Evolutionary conservation across 2,329 filamentous ascomycete species (phyloP).

Genomic region (Penicillium sp.): DNA sequence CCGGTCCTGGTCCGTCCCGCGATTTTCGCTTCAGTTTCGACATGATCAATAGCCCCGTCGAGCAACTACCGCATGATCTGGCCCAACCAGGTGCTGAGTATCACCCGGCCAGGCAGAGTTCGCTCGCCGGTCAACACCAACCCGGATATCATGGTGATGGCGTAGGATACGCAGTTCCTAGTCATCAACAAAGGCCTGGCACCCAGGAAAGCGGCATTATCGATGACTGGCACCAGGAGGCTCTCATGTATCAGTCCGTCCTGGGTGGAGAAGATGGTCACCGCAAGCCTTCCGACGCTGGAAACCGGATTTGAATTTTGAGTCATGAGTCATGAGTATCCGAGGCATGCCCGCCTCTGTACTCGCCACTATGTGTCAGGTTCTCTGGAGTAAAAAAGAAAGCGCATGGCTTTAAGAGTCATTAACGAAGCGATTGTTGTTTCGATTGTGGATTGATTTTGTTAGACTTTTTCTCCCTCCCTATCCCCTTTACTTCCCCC

Average conservation of each 20-base stretch:
- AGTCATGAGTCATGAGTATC: slow-evolving; percentile 6
- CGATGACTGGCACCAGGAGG: slow-evolving; percentile 51
- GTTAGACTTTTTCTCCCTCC: not conserved
- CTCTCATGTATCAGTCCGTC: slow-evolving; percentile 47
- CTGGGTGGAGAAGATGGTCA: slow-evolving; percentile 32
- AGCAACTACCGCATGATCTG: slow-evolving; percentile 15
- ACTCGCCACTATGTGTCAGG: slow-evolving; percentile 13
- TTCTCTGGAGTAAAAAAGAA: slow-evolving; percentile 3
- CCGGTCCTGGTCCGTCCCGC: slow-evolving; percentile 15
- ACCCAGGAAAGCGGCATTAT: slow-evolving; percentile 33
- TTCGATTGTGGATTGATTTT: slow-evolving; percentile 1
- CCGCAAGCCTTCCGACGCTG: slow-evolving; percentile 38
- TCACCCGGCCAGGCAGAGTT: slow-evolving; percentile 33
- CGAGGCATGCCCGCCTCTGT: slow-evolving; percentile 9
- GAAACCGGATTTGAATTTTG: slow-evolving; percentile 15
- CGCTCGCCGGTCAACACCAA: slow-evolving; percentile 43
- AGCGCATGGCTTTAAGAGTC: not conserved
- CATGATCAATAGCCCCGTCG: slow-evolving; percentile 24
- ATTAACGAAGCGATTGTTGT: slow-evolving; percentile 4
- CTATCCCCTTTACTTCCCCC: not conserved
- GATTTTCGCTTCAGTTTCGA: slow-evolving; percentile 45
- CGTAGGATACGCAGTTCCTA: slow-evolving; percentile 20
- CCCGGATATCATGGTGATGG: slow-evolving; percentile 28
- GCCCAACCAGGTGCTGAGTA: slow-evolving; percentile 8
- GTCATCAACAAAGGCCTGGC: slow-evolving; percentile 27